Conservation (phyloP, 805 yeast species). For the Starmerella vitae region DNA sequence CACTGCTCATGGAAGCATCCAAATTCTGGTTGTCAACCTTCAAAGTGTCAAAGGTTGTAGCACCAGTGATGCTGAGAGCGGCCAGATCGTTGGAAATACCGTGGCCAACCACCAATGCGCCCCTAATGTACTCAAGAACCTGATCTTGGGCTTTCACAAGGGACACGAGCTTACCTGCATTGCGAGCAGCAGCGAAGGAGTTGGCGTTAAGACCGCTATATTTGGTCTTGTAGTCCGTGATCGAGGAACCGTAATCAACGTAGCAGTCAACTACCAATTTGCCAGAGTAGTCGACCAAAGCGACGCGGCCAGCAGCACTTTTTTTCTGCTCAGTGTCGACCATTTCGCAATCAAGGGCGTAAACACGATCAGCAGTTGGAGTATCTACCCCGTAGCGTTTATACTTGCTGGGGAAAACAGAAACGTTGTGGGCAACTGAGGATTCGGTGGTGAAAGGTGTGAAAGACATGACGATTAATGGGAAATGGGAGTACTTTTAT, state of each 20-base stretch:
- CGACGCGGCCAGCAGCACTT: slow-evolving; percentile 72
- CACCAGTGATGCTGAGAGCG: slow-evolving; percentile 64
- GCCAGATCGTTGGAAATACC: slow-evolving; percentile 70
- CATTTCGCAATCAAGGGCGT: slow-evolving; percentile 88
- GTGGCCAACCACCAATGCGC: slow-evolving; percentile 58
- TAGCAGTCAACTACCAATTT: slow-evolving; percentile 54
- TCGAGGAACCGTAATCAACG: slow-evolving; percentile 58
- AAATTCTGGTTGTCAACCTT: slow-evolving; percentile 72
- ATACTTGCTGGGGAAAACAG: too few relatives aligned
- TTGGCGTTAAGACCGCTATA: slow-evolving; percentile 72
- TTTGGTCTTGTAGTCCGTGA: slow-evolving; percentile 79
- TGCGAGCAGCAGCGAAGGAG: slow-evolving; percentile 53
- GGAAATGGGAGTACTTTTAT: too few relatives aligned
- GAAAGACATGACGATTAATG: too few relatives aligned
- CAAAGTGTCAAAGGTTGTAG: slow-evolving; percentile 44
- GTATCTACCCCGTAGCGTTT: too few relatives aligned
- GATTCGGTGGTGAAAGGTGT: too few relatives aligned
- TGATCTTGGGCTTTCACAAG: slow-evolving; percentile 40
- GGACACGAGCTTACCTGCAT: slow-evolving; percentile 44
- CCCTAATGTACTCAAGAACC: slow-evolving; percentile 36
- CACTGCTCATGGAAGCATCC: slow-evolving; percentile 39
- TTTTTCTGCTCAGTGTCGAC: slow-evolving; percentile 59
- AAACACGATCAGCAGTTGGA: too few relatives aligned
- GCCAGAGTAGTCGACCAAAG: slow-evolving; percentile 75
- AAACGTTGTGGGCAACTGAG: too few relatives aligned